Percentiles rank a stretch among this genome's conserved stretches.
These are phyloP conservation scores for Kickxella alabastrina DNA, from an alignment of 192 early-diverging fungal species.

Conservation along the genomic window DNA sequence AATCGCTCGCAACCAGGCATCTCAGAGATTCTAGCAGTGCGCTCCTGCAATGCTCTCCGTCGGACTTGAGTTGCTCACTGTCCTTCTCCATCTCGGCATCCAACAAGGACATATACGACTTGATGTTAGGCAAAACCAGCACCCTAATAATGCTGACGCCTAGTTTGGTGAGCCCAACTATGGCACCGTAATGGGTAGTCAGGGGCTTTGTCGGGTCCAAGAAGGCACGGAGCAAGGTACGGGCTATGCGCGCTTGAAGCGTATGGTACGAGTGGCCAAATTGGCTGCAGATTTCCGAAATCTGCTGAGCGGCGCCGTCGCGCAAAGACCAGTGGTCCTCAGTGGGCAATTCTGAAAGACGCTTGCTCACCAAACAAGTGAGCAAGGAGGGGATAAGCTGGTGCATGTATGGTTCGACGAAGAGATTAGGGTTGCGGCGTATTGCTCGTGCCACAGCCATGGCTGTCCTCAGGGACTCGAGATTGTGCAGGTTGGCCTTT, in stretches of 20 bases:
- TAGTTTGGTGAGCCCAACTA: conserved; percentile 70
- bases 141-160: conserved; percentile 74
- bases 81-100: conserved; percentile 47
- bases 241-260: conserved; percentile 82
- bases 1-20: conserved; percentile 14
- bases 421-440: conserved; percentile 81
- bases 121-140: conserved; percentile 73
- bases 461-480: conserved; percentile 67
- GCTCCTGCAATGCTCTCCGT: conserved; percentile 29
- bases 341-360: conserved; percentile 62
- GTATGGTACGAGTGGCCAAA: conserved; percentile 81
- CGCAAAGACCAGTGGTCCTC: conserved; percentile 85
- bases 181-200: conserved; percentile 85
- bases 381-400: conserved; percentile 92
- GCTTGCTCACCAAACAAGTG: conserved; percentile 86
- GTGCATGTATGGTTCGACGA: conserved; percentile 94
- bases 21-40: conserved; percentile 31
- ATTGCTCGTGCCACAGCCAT: conserved; percentile 77
- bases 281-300: conserved; percentile 67
- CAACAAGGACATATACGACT: conserved; percentile 57
- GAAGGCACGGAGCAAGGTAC: conserved; percentile 86
- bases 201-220: conserved; percentile 80
- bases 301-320: conserved; percentile 66
- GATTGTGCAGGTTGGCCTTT: conserved; percentile 72
- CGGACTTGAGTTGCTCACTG: conserved; percentile 28